Conservation (phyloP, 225 moss, liverwort and hornwort species). For the Marchantia polymorpha region DNA sequence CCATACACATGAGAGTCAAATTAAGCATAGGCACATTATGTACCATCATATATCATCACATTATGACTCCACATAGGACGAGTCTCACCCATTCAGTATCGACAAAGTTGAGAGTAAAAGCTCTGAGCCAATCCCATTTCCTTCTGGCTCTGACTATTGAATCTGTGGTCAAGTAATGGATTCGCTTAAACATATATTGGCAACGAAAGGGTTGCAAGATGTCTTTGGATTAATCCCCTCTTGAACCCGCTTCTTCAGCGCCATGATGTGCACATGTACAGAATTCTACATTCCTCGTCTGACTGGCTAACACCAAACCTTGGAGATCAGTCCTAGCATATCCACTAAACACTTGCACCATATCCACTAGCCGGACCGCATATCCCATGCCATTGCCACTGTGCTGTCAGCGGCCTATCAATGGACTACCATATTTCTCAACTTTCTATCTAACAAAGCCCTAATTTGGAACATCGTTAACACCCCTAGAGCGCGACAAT, state of each 20-base stretch:
- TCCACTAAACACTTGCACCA: conserved; percentile 13
- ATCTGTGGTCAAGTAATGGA: conserved; percentile 9
- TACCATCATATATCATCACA: neutral
- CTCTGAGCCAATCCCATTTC: conserved; percentile 2
- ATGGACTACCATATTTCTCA: conserved; percentile 10
- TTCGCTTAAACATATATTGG: conserved; percentile 1
- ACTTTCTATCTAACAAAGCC: conserved; percentile 6
- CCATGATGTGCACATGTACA: conserved; percentile 5
- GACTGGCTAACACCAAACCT: conserved; percentile 15
- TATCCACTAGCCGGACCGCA: conserved; percentile 5
- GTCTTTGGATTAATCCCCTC: conserved; percentile 12
- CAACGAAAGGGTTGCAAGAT: conserved; percentile 14
- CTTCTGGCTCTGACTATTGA: conserved; percentile 11
- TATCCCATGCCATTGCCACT: neutral
- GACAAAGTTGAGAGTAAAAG: conserved; percentile 15
- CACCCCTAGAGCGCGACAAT: conserved; percentile 18
- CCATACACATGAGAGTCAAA: conserved; percentile 24
- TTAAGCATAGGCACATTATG: conserved; percentile 11
- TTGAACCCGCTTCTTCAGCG: conserved; percentile 15
- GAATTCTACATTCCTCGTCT: conserved; percentile 20
- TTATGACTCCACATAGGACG: neutral
- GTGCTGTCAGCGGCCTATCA: neutral
- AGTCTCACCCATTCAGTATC: conserved; percentile 6
- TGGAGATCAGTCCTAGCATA: conserved; percentile 27
- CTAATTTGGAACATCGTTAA: neutral